Base-by-base conservation (phyloP, 495 filamentous ascomycete genomes). In the Glutinoglossum americanum region DNA sequence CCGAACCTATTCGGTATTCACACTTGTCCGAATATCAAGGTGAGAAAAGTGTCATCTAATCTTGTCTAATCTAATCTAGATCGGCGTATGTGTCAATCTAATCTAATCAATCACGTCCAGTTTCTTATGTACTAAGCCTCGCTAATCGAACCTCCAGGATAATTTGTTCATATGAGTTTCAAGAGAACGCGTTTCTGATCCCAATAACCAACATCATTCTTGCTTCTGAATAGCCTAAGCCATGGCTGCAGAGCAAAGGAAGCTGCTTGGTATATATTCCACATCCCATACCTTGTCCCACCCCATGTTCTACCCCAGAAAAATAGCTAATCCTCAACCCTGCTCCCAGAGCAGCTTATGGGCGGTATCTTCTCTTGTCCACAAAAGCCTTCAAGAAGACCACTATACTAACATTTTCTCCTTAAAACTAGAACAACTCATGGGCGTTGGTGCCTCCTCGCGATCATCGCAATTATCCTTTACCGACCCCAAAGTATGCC, bases 241-340 rank as follows among this genome's bases (percentile, higher is more conserved):
- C 56, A 96, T 96, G 89, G 89, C 89, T 57, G 87, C 89, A 54
- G 89, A 96, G 79, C 88, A 94, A 70, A 78, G 89, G 68, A 92
- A 90, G 77, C 81, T 94, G 78, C 84, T 96, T 26, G 86, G 88
- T 85, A 76, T 75, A 3, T 57, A 44, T 44, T 32, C 30, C 37
- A 21, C 6, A 13, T 39, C 26, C 54, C 37, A 23, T 51, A 23
- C 13, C 54, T 35, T 23, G 21, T 55, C 17, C 28, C 27, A 10
- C 21, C 49, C 28, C 49, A 45, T 45, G 41, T 53, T 15, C 7
- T n/a, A 30, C 13, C 26, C 26, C 13, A 28, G 41, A 45, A 53
- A 53, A 53, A 53, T 53, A 53, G 49, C 23, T 53, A 53, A 53
- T 32, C 49, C 11, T 15, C 49, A 27, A 28, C 26, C 49, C 28